These are phyloP conservation scores for Saccharomycopsis olivae DNA, from an alignment of 805 yeast species.

Conservation along the genomic window DNA sequence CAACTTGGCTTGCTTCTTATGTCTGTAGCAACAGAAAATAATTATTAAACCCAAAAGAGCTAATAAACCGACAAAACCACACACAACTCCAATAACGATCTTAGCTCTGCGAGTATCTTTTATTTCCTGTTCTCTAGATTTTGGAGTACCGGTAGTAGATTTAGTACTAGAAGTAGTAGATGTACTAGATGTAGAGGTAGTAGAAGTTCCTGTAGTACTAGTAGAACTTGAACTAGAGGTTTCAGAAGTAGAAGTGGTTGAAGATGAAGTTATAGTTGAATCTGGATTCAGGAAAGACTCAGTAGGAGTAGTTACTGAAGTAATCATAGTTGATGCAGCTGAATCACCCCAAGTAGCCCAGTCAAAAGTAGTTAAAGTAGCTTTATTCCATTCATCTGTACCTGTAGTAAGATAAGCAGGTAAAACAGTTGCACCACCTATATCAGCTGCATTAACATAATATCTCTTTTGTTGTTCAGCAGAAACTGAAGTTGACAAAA, in stretches of 20 bases:
- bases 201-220: neutral
- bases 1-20: conserved; percentile 6
- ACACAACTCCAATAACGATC: conserved; percentile 16
- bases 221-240: neutral
- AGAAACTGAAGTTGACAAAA: neutral
- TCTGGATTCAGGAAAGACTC: neutral
- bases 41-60: conserved; percentile 3
- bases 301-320: conserved; percentile 2
- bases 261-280: neutral
- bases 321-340: conserved; percentile 1
- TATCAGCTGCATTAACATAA: conserved; percentile 15
- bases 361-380: conserved; percentile 16
- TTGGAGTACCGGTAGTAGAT: too few relatives aligned
- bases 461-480: conserved; percentile 12
- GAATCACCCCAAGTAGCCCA: conserved; percentile 18
- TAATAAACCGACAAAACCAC: conserved; percentile 14
- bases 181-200: conserved; percentile 2
- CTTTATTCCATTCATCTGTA: conserved; percentile 16
- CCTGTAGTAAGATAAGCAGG: conserved; percentile 19
- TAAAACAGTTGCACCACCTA: conserved; percentile 14
- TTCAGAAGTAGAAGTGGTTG: neutral
- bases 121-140: neutral
- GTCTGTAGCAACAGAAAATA: conserved; percentile 12
- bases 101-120: conserved; percentile 7
- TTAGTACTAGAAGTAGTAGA: conserved; percentile 3